Percentiles rank a stretch among this genome's conserved stretches.
phyloP scores from a whole-genome alignment of 768 basidiomycete genomes.

The Melanogaster broomeanus region DNA sequence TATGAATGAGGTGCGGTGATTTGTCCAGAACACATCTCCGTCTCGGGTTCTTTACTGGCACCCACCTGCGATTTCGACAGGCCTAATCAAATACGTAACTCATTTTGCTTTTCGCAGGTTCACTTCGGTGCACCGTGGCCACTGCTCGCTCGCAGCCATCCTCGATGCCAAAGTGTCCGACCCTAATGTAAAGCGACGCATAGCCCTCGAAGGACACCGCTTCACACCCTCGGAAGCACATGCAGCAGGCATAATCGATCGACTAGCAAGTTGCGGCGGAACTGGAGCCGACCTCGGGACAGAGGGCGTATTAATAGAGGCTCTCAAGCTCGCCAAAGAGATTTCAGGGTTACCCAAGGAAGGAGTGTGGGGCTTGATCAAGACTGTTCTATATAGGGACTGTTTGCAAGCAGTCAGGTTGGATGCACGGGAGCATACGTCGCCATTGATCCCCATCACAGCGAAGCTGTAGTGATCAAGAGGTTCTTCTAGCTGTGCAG shows the following conservation, averaged over 20 bases:
- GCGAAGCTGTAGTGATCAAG: conserved; percentile 16
- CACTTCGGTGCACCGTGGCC: conserved; percentile 86
- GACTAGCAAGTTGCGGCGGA: conserved; percentile 40
- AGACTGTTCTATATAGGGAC: conserved; percentile 60
- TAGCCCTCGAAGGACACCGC: conserved; percentile 77
- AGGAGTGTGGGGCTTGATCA: conserved; percentile 76
- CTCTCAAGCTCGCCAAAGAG: conserved; percentile 59
- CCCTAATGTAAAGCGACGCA: conserved; percentile 60
- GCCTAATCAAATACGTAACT: neutral
- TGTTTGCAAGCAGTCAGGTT: conserved; percentile 43
- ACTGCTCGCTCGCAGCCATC: conserved; percentile 63
- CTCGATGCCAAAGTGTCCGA: conserved; percentile 65
- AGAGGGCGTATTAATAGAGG: conserved; percentile 62
- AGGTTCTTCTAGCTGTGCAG: neutral
- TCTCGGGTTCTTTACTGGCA: neutral
- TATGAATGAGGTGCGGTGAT: conserved; percentile 94
- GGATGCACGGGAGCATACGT: conserved; percentile 15
- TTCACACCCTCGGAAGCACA: conserved; percentile 76
- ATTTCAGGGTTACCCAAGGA: conserved; percentile 51
- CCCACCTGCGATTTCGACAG: neutral
- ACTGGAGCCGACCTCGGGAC: conserved; percentile 51
- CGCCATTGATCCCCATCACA: neutral
- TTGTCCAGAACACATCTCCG: neutral
- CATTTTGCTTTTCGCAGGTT: conserved; percentile 43
- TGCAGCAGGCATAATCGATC: conserved; percentile 66